phyloP scores from a whole-genome alignment of 768 basidiomycete genomes.

The Crucibulum laeve region DNA sequence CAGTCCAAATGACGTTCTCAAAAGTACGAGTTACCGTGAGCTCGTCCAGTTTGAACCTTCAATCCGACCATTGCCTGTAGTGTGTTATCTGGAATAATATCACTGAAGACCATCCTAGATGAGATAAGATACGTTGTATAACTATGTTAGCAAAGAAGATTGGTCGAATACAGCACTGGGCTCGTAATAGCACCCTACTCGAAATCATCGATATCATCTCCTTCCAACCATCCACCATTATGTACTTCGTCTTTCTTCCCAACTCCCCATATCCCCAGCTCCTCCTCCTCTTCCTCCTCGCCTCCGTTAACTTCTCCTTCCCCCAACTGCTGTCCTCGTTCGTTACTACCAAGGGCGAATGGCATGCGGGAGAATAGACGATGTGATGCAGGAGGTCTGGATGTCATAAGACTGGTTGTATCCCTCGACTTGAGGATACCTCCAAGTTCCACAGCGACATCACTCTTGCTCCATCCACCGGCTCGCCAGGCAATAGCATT shows the following conservation, averaged over 20 bases:
- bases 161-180: too few species aligned
- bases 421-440: conserved; percentile 52
- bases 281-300: conserved; percentile 10
- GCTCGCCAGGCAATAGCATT: conserved; percentile 18
- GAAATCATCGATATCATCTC: conserved; percentile 53
- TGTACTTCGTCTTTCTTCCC: conserved; percentile 15
- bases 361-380: conserved; percentile 47
- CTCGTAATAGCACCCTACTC: neutral
- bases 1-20: too few species aligned
- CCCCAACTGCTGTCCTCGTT: conserved; percentile 26
- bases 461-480: conserved; percentile 46
- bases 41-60: too few species aligned
- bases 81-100: too few species aligned
- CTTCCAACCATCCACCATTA: conserved; percentile 48
- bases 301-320: conserved; percentile 26
- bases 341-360: conserved; percentile 34
- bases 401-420: neutral
- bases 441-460: conserved; percentile 56
- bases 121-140: too few species aligned
- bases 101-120: too few species aligned
- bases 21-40: too few species aligned
- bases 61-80: too few species aligned
- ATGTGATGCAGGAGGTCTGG: conserved; percentile 29
- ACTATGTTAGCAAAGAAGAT: too few species aligned
- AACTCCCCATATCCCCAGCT: conserved; percentile 1